Percentiles rank a stretch among this genome's conserved stretches.
phyloP scores from a whole-genome alignment of 306 rosid genomes.

The Trifolium subterraneum region DNA sequence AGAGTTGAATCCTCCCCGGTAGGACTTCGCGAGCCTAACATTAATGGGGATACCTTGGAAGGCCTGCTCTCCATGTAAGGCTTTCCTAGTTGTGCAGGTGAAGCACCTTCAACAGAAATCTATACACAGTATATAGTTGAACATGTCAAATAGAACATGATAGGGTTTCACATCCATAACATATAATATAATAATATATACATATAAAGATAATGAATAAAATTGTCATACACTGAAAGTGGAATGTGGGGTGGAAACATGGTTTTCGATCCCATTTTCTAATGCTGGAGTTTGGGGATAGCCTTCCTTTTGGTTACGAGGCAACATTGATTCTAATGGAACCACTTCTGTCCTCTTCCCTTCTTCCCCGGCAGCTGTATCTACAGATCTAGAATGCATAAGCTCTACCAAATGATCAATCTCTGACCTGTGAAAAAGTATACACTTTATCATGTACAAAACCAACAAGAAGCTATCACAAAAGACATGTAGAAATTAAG shows the following conservation, averaged over 20 bases:
- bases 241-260: conserved; percentile 53
- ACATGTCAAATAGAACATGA: conserved; percentile 34
- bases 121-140: conserved; percentile 38
- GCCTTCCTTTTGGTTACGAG: conserved; percentile 49
- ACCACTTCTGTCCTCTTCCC: conserved; percentile 52
- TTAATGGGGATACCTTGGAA: conserved; percentile 64
- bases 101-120: conserved; percentile 79
- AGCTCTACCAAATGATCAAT: conserved; percentile 80
- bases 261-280: conserved; percentile 53
- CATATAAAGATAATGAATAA: conserved; percentile 6
- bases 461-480: conserved; percentile 18
- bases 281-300: conserved; percentile 44
- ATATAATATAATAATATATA: conserved; percentile 7
- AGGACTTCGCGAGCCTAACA: conserved; percentile 51
- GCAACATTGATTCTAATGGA: conserved; percentile 46
- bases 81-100: conserved; percentile 87
- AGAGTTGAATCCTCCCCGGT: conserved; percentile 46
- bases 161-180: neutral
- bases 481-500: neutral
- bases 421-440: conserved; percentile 69
- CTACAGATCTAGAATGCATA: conserved; percentile 72
- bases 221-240: conserved; percentile 59
- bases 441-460: conserved; percentile 28
- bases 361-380: conserved; percentile 50
- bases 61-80: conserved; percentile 90